These are phyloP conservation scores for Kluyveromyces starmeri DNA, from an alignment of 805 yeast species.

Conservation along the genomic window DNA sequence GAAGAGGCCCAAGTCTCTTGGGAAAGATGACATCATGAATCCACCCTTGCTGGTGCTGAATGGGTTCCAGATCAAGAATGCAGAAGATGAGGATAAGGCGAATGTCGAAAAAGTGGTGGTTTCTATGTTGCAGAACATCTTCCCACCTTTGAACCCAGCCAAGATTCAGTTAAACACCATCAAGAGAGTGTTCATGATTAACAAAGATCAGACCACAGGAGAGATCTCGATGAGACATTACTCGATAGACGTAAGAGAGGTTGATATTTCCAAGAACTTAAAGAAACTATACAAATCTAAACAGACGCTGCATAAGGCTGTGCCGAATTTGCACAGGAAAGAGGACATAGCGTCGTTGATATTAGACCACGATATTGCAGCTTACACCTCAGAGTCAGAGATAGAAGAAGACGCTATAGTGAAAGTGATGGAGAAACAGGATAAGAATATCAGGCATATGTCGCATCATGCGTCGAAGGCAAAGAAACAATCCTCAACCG, in stretches of 20 bases:
- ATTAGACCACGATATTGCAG: constrained; percentile 70
- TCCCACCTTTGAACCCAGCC: constrained; percentile 90
- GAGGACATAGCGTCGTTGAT: constrained; percentile 76
- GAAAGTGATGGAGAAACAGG: constrained; percentile 36
- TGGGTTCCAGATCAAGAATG: constrained; percentile 48
- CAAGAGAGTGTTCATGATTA: constrained; percentile 76
- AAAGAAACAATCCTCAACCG: constrained; percentile 17
- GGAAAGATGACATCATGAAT: constrained; percentile 55
- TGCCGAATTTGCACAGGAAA: constrained; percentile 63
- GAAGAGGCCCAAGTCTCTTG: constrained; percentile 70
- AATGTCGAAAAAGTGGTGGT: constrained; percentile 77
- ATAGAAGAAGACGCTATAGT: constrained; percentile 85
- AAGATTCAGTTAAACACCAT: constrained; percentile 63
- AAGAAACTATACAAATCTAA: constrained; percentile 61
- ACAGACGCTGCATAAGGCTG: constrained; percentile 45
- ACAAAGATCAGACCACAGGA: constrained; percentile 62
- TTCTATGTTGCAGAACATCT: constrained; percentile 89
- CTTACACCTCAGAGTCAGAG: constrained; percentile 84
- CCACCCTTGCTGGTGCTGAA: constrained; percentile 92
- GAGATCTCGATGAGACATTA: constrained; percentile 83
- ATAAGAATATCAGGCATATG: constrained; percentile 15
- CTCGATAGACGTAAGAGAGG: constrained; percentile 76
- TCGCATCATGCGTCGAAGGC: constrained; percentile 15
- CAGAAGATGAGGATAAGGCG: constrained; percentile 14
- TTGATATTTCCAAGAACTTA: constrained; percentile 65